A percentile compares a stretch with the other conserved stretches of the same genome.
These are phyloP conservation scores for Debaryomyces prosopidis DNA, from an alignment of 805 yeast species.

Conservation along the genomic window DNA sequence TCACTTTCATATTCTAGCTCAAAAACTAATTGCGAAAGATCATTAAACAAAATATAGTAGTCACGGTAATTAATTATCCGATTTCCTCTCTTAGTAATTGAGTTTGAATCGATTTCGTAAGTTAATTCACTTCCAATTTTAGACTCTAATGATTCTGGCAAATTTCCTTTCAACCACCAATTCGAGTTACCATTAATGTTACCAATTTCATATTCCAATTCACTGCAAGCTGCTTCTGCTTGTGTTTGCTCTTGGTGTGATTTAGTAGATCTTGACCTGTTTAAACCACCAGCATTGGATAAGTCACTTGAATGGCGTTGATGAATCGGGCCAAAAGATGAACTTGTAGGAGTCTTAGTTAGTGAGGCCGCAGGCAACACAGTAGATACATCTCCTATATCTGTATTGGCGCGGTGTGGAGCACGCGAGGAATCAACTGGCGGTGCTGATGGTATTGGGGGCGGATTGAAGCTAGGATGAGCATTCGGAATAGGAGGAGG, in stretches of 20 bases:
- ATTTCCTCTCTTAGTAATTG: slow-evolving; percentile 57
- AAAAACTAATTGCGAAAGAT: slow-evolving; percentile 65
- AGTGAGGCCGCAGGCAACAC: slow-evolving; percentile 7
- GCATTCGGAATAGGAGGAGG: slow-evolving; percentile 7
- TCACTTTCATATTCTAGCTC: slow-evolving; percentile 55
- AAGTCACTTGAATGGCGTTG: background rate
- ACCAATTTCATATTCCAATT: slow-evolving; percentile 30
- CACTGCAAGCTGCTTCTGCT: slow-evolving; percentile 26
- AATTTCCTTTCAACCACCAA: slow-evolving; percentile 70
- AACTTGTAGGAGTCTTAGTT: background rate
- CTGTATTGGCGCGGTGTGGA: background rate
- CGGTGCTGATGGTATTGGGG: slow-evolving; percentile 1
- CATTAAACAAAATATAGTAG: slow-evolving; percentile 70
- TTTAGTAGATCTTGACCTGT: slow-evolving; percentile 13
- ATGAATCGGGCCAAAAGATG: background rate
- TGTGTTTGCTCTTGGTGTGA: slow-evolving; percentile 21
- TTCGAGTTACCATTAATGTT: slow-evolving; percentile 26
- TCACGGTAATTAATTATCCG: slow-evolving; percentile 53
- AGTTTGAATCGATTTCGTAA: slow-evolving; percentile 65
- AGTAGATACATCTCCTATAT: background rate
- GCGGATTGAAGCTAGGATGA: slow-evolving; percentile 5
- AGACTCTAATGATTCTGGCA: slow-evolving; percentile 53
- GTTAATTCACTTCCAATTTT: slow-evolving; percentile 50
- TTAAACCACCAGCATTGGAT: slow-evolving; percentile 1
- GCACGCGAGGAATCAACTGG: background rate